A percentile compares a stretch with the other conserved stretches of the same genome.
These are phyloP conservation scores for Diaporthe destruens DNA, from an alignment of 2,329 filamentous ascomycete species.

Conservation along the genomic window DNA sequence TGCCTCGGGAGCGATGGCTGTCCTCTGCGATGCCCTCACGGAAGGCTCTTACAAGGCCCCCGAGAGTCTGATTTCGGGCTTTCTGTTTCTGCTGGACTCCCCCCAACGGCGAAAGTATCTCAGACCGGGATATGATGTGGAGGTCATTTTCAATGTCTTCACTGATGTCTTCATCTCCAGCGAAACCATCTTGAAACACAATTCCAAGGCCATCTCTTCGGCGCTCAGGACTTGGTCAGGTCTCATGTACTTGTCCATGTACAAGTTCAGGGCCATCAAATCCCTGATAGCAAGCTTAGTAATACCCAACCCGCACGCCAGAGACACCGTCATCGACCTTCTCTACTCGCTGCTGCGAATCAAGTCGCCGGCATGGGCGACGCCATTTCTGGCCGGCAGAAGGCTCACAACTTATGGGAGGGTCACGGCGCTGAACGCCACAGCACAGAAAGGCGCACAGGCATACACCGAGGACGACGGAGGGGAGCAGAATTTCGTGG, in stretches of 20 bases:
- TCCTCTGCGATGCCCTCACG: constrained; percentile 90
- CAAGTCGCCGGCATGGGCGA: constrained; percentile 94
- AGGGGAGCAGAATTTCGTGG: constrained; percentile 85
- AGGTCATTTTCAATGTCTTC: constrained; percentile 90
- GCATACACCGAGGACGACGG: constrained; percentile 73
- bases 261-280: constrained; percentile 84
- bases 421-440: constrained; percentile 83
- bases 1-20: constrained; percentile 84
- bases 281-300: constrained; percentile 79
- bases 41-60: constrained; percentile 94
- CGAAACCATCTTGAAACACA: constrained; percentile 79
- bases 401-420: constrained; percentile 96
- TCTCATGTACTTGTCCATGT: constrained; percentile 87
- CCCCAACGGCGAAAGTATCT: constrained; percentile 85
- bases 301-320: constrained; percentile 66
- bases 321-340: constrained; percentile 88
- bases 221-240: constrained; percentile 95
- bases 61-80: constrained; percentile 87
- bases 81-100: constrained; percentile 89
- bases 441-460: constrained; percentile 62
- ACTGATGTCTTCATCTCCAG: constrained; percentile 81
- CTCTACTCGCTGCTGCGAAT: constrained; percentile 86
- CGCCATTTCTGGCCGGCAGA: constrained; percentile 92
- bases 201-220: constrained; percentile 91
- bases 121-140: constrained; percentile 89